Conservation (phyloP, 179 eudicot species). For the Silene noctiflora region DNA sequence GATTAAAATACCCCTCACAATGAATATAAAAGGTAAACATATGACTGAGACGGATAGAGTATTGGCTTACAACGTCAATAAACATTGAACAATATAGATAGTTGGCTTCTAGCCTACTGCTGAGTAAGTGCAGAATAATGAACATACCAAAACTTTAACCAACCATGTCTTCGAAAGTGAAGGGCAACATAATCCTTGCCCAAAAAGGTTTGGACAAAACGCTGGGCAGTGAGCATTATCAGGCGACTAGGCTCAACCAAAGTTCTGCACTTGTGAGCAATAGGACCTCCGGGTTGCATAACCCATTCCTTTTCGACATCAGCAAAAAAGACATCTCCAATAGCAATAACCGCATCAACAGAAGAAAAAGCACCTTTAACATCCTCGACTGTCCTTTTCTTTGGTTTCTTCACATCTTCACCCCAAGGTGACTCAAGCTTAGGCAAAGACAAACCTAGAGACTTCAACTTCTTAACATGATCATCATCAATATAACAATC, state of each 20-base stretch:
- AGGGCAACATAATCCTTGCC: slow-evolving; percentile 82
- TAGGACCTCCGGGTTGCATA: slow-evolving; percentile 96
- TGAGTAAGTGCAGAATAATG: slow-evolving; percentile 4
- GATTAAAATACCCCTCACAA: no score
- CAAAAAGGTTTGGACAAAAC: slow-evolving; percentile 88
- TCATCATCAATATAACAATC: slow-evolving; percentile 81
- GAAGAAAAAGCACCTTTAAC: slow-evolving; percentile 63
- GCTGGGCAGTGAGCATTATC: slow-evolving; percentile 87
- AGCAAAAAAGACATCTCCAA: slow-evolving; percentile 94
- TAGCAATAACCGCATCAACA: slow-evolving; percentile 74
- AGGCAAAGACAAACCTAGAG: slow-evolving; percentile 63
- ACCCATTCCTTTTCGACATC: slow-evolving; percentile 84
- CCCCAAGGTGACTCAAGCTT: slow-evolving; percentile 78
- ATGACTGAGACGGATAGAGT: no score
- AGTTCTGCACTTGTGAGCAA: slow-evolving; percentile 86
- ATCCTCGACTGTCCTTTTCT: slow-evolving; percentile 57
- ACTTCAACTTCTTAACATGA: slow-evolving; percentile 77
- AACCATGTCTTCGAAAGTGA: slow-evolving; percentile 96
- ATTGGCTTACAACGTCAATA: neutral
- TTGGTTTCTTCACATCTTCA: slow-evolving; percentile 84
- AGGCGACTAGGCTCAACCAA: slow-evolving; percentile 86
- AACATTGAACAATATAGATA: neutral
- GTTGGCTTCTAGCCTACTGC: neutral
- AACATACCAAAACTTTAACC: slow-evolving; percentile 88
- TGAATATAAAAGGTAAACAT: no score